Evolutionary conservation across 257 asterid genomes (phyloP), one percentile per base, ranked within the genome.

Genomic region (Lavandula angustifolia): DNA sequence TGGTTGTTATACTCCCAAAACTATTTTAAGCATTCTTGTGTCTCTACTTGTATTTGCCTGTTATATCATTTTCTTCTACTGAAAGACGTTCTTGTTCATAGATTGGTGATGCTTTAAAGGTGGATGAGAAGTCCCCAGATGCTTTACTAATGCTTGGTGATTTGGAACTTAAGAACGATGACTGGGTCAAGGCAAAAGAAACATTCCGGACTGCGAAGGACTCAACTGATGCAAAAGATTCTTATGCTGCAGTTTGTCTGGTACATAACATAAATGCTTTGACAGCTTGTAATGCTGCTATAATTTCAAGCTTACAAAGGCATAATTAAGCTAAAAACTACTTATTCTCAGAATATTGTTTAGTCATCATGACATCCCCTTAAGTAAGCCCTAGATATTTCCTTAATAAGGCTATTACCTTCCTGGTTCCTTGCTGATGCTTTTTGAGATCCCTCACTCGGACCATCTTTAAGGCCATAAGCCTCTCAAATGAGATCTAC

Each of bases 151-250:
- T 94, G 96, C 96, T 86, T 73, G 99, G 99, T 53, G 97, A 94
- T 70, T 78, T 94, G 82, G 99, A 94, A 82, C 97, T 94, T 66
- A 94, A 94, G 84, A 94, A 94, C 79, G 97, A 94, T 66, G 99
- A 94, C 78, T 94, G 99, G 99, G 97, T 94, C 74, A 94, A 89
- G 83, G 99, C 97, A 29, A 94, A 94, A 78, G 97, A 91, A 79
- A 94, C 99, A 56, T 87, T 94, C 73, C 86, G 96, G 44, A 68
- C 73, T 14, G 96, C 97, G 8, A 91, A 87, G 78, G 96, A 94
- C 56, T 83, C 80, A 53, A 76, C 85, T 52, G 84, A 74, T 79
- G 86, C 88, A 71, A 88, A 83, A 74, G 99, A 90, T 70, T 86
- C 96, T 59, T 94, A 86, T 84, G 95, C 99, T 74, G 86, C 95